Percentiles rank a stretch among this genome's conserved stretches.
Conservation (phyloP, 768 basidiomycete species). For the Kwoniella pini region DNA sequence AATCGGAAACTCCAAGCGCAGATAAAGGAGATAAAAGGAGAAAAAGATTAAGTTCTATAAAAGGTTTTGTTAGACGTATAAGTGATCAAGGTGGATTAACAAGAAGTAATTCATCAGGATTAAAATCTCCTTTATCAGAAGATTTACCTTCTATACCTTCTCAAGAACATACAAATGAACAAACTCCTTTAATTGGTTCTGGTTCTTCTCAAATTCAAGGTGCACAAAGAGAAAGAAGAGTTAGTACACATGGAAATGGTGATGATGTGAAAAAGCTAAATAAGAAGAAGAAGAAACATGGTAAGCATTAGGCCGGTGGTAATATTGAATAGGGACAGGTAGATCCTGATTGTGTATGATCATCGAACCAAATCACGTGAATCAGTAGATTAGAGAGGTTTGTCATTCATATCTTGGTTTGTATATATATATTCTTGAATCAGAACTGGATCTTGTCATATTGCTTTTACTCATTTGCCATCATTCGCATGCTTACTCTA, state of each 20-base stretch:
- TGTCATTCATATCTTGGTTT: no score
- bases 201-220: not conserved
- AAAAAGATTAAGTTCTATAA: slow-evolving; percentile 41
- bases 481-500: no score
- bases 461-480: no score
- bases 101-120: slow-evolving; percentile 4
- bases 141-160: slow-evolving; percentile 3
- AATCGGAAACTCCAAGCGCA: not conserved
- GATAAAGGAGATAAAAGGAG: slow-evolving; percentile 35
- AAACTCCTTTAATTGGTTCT: not conserved
- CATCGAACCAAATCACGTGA: not conserved
- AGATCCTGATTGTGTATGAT: not conserved
- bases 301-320: not conserved
- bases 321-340: not conserved
- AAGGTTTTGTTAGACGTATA: slow-evolving; percentile 47
- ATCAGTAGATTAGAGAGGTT: no score
- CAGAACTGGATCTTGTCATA: no score
- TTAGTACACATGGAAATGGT: slow-evolving; percentile 3
- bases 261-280: slow-evolving; percentile 2
- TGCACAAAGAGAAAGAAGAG: slow-evolving; percentile 9
- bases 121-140: slow-evolving; percentile 14
- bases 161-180: not conserved
- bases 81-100: slow-evolving; percentile 39
- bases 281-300: slow-evolving; percentile 28
- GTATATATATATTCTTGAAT: no score